Evolutionary conservation across 2,329 filamentous ascomycete species (phyloP), one percentile per base, ranked within the genome.

Genomic region (Aspergillus fijiensis): DNA sequence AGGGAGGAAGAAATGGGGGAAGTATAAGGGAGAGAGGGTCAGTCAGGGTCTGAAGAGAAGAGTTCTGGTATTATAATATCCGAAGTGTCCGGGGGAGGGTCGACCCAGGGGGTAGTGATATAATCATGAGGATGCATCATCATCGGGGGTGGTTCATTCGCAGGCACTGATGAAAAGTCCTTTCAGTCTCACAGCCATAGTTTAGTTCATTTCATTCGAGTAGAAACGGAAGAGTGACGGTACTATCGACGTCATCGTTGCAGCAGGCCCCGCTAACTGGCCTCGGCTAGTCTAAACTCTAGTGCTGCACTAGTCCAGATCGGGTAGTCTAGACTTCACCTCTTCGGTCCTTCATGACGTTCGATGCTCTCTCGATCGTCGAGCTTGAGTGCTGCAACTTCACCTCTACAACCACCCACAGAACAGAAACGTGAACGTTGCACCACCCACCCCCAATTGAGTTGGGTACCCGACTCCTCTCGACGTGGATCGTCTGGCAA

Each of bases 241-340:
- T 72, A 21, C 21, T 21, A 68, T 70, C 69, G 66, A 74, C 72
- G 72, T 74, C 72, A 74, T 74, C 52, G 60, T 69, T 69, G 65
- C 63, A 66, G 61, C n/a, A 53, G 53, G 57, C 60, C 60, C 57
- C 58, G 60, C 68, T 69, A 67, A 58, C 69, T 59, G 53, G 33
- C 62, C 52, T 55, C 51, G 67, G 55, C 61, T 72, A 71, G 70
- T 54, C 31, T 47, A 7, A 51, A 65, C 62, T 59, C 48, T 61
- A 62, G 57, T 50, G 14, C 1, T 1, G 2, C 49, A 14, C 65
- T 71, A 72, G 42, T 2, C 69, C 60, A 4, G 0, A 66, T 63
- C 7, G 2, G 65, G 67, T 27, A 48, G 39, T 49, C 60, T 61
- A 64, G 63, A 58, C 35, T 19, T 35, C 12, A 48, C 50, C 39